Conservation (phyloP, 192 early-diverging fungal genomes). For the Kickxella alabastrina region DNA sequence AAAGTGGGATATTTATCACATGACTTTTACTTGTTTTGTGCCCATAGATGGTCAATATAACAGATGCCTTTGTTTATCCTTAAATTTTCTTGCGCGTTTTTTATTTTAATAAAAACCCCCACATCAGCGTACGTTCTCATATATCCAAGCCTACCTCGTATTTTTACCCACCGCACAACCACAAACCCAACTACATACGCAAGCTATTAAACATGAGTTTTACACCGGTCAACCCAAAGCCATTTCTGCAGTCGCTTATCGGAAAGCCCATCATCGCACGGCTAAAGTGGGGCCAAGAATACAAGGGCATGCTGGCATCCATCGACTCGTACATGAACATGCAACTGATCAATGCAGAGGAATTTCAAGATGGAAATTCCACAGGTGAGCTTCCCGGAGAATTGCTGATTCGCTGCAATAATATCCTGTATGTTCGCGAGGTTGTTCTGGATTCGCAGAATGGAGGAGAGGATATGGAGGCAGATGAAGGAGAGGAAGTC, state of each 20-base stretch:
- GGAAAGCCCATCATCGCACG: constrained; percentile 89
- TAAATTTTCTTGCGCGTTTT: too few relatives aligned
- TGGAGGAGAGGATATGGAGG: neutral
- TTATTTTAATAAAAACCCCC: too few relatives aligned
- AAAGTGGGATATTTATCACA: too few relatives aligned
- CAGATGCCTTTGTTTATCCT: too few relatives aligned
- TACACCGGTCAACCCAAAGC: constrained; percentile 94
- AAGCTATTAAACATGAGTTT: constrained; percentile 46
- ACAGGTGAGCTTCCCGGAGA: constrained; percentile 81
- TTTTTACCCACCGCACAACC: too few relatives aligned
- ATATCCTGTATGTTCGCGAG: constrained; percentile 76
- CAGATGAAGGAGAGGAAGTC: neutral
- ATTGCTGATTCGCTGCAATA: constrained; percentile 91
- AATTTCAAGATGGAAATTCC: constrained; percentile 89
- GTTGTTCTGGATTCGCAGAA: constrained; percentile 51
- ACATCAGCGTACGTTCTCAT: too few relatives aligned
- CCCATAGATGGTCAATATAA: too few relatives aligned
- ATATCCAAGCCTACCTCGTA: too few relatives aligned
- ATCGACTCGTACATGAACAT: constrained; percentile 99
- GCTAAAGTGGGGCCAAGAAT: constrained; percentile 99
- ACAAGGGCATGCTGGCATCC: constrained; percentile 86
- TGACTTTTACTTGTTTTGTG: too few relatives aligned
- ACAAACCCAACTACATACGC: too few relatives aligned
- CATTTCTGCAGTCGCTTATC: constrained; percentile 88
- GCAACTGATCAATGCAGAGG: constrained; percentile 90